Evolutionary conservation across 23 red algal genomes (phyloP).

Genomic region (Agarophyton chilense): DNA sequence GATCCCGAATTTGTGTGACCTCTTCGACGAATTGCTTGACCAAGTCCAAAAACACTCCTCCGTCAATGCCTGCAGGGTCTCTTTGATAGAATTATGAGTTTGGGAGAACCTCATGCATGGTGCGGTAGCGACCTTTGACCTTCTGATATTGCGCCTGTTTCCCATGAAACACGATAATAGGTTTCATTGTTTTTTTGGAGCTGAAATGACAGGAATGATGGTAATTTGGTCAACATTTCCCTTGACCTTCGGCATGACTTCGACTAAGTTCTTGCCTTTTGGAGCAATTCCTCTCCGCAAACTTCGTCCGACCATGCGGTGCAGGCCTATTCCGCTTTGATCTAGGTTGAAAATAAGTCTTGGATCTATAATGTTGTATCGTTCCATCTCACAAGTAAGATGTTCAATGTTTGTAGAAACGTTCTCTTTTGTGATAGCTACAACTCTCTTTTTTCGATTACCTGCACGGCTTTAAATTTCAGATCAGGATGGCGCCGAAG

Average conservation of each 20-base stretch:
- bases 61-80: background rate
- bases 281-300: background rate
- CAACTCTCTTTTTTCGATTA: too few species aligned
- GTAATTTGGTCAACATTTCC: slow-evolving; percentile 5
- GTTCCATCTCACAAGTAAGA: background rate
- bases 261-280: too few species aligned
- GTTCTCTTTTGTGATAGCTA: background rate
- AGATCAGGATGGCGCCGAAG: background rate
- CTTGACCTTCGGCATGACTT: too few species aligned
- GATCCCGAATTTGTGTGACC: background rate
- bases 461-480: too few species aligned
- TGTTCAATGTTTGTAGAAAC: background rate
- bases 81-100: background rate
- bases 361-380: background rate
- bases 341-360: background rate
- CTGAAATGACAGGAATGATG: background rate
- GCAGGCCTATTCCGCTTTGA: background rate
- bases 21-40: background rate
- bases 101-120: background rate
- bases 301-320: background rate
- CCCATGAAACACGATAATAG: background rate
- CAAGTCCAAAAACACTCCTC: background rate
- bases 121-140: background rate
- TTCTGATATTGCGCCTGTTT: background rate
- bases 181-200: background rate